Evolutionary conservation across 2,329 filamentous ascomycete genomes (phyloP), one percentile per base, ranked within the genome.

Genomic region (Cordyceps farinosa): DNA sequence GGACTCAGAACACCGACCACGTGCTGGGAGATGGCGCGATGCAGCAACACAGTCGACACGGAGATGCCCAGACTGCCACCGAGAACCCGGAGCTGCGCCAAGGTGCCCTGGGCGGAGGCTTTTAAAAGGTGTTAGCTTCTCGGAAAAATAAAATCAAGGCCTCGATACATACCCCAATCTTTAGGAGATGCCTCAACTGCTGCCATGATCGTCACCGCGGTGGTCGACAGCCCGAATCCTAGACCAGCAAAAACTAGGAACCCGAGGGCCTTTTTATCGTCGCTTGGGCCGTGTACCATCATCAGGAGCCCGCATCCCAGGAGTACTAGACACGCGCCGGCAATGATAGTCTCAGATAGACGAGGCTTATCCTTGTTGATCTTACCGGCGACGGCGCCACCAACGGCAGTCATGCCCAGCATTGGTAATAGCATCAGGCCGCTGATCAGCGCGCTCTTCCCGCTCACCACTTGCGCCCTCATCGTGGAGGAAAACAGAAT

Each of bases 31-130:
- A 73, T 67, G 69, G 74, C 53, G 65, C 72, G 47, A 67, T 51
- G 48, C 17, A 83, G 67, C 15, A 84, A 75, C 11, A 79, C 79
- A 1, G 82, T 80, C n/a, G 81, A 84, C 2, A 79, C 76, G 2
- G 83, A 80, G 56, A 85, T 83, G 3, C 83, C 82, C 34, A 85
- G 72, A 61, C 81, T 84, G 5, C 82, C 82, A 5, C 83, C 83
- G 0, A 84, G 73, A 30, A 85, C 77, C 36, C 82, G 77, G n/a
- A 78, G 70, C 62, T 85, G 82, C 0, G 82, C 79, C 15, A 84
- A 69, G 44, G 84, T 78, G 0, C 81, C 82, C 66, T 85, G 83
- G 0, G 82, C 80, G 13, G 80, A 73, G 9, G 82, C 81, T 84
- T 47, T n/a, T 27, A 6, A 52, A 65, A 34, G 5, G n/a, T 22